A percentile compares a stretch with the other conserved stretches of the same genome.
Conservation (phyloP, 345 rosid genomes). For the Conringia planisiliqua region DNA sequence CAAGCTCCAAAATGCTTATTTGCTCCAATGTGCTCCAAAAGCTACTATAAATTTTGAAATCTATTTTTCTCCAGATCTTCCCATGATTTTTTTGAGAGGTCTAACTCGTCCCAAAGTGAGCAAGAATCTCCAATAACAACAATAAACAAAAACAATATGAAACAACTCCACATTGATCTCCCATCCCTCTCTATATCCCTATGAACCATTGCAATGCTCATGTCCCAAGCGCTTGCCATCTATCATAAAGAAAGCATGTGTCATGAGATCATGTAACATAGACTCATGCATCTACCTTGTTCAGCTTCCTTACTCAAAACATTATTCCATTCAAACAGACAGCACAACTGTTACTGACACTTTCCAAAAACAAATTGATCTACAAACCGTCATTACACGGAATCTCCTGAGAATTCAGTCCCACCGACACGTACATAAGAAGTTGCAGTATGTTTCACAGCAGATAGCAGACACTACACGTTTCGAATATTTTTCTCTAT, state of each 20-base stretch:
- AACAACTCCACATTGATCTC: slow-evolving; percentile 75
- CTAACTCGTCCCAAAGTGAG: slow-evolving; percentile 57
- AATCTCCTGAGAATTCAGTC: background rate
- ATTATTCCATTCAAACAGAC: background rate
- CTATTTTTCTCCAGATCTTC: slow-evolving; percentile 56
- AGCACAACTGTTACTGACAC: background rate
- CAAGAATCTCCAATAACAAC: slow-evolving; percentile 69
- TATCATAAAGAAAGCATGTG: slow-evolving; percentile 88
- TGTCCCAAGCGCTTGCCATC: slow-evolving; percentile 96
- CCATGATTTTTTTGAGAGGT: slow-evolving; percentile 53
- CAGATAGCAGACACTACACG: background rate
- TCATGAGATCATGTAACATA: slow-evolving; percentile 71
- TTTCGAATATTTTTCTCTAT: background rate
- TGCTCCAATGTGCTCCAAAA: slow-evolving; percentile 87
- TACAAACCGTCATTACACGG: background rate
- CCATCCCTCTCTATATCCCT: slow-evolving; percentile 91
- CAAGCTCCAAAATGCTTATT: slow-evolving; percentile 71
- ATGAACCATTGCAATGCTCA: slow-evolving; percentile 93
- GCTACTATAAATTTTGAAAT: slow-evolving; percentile 64
- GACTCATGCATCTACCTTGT: slow-evolving; percentile 57
- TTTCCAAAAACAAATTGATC: background rate
- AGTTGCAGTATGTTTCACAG: background rate
- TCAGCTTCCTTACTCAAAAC: slow-evolving; percentile 37
- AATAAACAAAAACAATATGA: slow-evolving; percentile 45
- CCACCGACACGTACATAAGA: background rate